These are phyloP conservation scores for Babesia sp. DNA, from an alignment of 169 alveolate genomes.

Conservation along the genomic window DNA sequence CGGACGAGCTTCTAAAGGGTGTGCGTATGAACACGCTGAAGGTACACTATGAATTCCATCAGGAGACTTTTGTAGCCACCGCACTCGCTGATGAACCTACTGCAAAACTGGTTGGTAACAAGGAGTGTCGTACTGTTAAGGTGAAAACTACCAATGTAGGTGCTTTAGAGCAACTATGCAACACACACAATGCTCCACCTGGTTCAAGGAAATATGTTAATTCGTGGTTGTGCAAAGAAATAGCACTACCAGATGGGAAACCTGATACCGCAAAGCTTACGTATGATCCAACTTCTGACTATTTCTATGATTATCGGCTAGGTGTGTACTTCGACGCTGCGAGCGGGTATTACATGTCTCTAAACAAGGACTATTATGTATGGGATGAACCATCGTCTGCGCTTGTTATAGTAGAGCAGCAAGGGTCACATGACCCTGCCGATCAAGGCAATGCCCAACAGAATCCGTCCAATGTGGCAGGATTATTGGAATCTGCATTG, in stretches of 20 bases:
- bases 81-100: slow-evolving; percentile 24
- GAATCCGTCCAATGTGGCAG: neutral
- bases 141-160: slow-evolving; percentile 41
- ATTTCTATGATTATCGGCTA: slow-evolving; percentile 45
- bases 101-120: neutral
- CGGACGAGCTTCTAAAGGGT: slow-evolving; percentile 50
- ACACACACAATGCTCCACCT: slow-evolving; percentile 16
- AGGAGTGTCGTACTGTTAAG: slow-evolving; percentile 35
- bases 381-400: slow-evolving; percentile 65
- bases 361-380: slow-evolving; percentile 66
- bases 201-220: slow-evolving; percentile 17
- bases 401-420: slow-evolving; percentile 23
- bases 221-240: slow-evolving; percentile 39
- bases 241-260: slow-evolving; percentile 37
- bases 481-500: slow-evolving; percentile 49
- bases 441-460: neutral
- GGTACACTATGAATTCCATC: slow-evolving; percentile 44
- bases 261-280: slow-evolving; percentile 48
- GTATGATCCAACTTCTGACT: slow-evolving; percentile 47
- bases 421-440: neutral
- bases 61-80: neutral
- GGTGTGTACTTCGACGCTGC: slow-evolving; percentile 73
- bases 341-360: slow-evolving; percentile 72
- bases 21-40: slow-evolving; percentile 18
- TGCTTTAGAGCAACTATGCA: slow-evolving; percentile 4